Evolutionary conservation across 1,284 basidiomycete species (phyloP).

Genomic region (Cystobasidiaceae sp.): DNA sequence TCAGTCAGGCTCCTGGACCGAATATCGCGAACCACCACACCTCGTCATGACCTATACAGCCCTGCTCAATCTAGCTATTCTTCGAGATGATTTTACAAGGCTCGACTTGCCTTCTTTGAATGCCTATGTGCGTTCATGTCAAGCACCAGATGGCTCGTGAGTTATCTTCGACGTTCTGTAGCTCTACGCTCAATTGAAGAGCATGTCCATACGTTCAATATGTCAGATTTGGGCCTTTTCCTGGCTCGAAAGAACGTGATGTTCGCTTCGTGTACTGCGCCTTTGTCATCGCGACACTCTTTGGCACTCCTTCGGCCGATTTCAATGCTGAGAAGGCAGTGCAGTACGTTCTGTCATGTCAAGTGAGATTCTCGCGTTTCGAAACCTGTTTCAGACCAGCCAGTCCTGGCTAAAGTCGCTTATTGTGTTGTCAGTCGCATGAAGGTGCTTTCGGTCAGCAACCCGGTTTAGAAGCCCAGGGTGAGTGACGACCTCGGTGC

Average conservation of each 20-base stretch:
- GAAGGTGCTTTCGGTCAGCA: conserved; percentile 88
- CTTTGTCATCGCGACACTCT: conserved; percentile 69
- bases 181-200: background rate
- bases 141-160: conserved; percentile 74
- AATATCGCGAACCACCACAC: conserved; percentile 59
- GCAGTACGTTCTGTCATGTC: conserved; percentile 61
- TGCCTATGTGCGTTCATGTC: conserved; percentile 63
- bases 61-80: conserved; percentile 67
- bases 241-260: conserved; percentile 63
- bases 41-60: conserved; percentile 92
- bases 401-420: background rate
- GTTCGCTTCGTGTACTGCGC: conserved; percentile 83
- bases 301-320: conserved; percentile 65
- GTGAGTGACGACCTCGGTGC: conserved; percentile 48
- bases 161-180: conserved; percentile 31
- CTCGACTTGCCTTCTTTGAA: conserved; percentile 63
- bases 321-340: conserved; percentile 61
- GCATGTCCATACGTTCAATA: background rate
- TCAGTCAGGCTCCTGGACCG: too few species aligned
- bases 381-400: too few species aligned
- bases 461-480: conserved; percentile 76
- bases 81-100: conserved; percentile 68
- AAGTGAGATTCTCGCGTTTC: conserved; percentile 53
- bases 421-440: conserved; percentile 59
- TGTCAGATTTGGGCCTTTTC: conserved; percentile 68